Percentiles rank a stretch among this genome's conserved stretches.
phyloP scores from a whole-genome alignment of 2,329 filamentous ascomycete species.

The Neopestalotiopsis sp. region DNA sequence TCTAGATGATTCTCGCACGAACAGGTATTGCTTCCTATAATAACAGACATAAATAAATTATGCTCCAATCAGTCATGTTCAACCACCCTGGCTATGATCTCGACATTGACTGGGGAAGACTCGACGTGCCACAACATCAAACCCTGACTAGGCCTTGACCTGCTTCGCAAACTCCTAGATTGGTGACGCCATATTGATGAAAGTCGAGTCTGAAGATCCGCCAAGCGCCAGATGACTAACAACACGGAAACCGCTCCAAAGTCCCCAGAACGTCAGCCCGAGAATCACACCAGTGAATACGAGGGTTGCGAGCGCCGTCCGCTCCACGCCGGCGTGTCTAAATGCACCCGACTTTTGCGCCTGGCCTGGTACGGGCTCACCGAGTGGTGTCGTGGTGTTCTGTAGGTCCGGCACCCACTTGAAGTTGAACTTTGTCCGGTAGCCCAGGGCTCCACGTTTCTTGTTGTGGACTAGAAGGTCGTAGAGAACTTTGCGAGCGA shows the following conservation, averaged over 20 bases:
- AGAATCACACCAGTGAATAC: constrained; percentile 23
- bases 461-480: constrained; percentile 66
- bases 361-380: constrained; percentile 29
- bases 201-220: background rate
- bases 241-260: background rate
- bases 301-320: constrained; percentile 29
- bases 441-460: constrained; percentile 61
- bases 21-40: too few relatives aligned
- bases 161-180: too few relatives aligned
- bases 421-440: constrained; percentile 70
- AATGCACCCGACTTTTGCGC: constrained; percentile 32
- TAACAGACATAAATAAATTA: too few relatives aligned
- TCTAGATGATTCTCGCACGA: too few relatives aligned
- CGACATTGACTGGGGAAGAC: too few relatives aligned
- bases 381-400: constrained; percentile 38
- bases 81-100: too few relatives aligned
- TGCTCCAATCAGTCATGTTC: too few relatives aligned
- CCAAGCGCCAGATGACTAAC: background rate
- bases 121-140: too few relatives aligned
- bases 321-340: constrained; percentile 38
- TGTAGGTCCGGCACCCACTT: constrained; percentile 65
- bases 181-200: background rate
- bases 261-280: background rate
- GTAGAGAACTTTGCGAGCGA: constrained; percentile 62
- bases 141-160: too few relatives aligned